These are phyloP conservation scores for Saccharomycopsis fodiens DNA, from an alignment of 805 yeast genomes.

Conservation along the genomic window DNA sequence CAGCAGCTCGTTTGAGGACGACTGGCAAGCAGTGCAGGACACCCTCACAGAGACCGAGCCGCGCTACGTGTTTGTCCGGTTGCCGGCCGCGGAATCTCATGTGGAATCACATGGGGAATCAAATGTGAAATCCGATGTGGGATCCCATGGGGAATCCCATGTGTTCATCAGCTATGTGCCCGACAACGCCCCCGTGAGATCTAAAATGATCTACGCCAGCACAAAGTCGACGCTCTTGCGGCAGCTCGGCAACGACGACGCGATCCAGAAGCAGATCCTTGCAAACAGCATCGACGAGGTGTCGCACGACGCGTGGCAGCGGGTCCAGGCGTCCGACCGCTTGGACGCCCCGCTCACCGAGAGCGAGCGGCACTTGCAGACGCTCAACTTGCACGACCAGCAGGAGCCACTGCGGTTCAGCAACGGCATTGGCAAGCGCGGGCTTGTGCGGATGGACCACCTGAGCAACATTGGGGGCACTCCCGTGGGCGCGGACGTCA, in stretches of 20 bases:
- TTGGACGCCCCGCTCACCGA: conserved; percentile 44
- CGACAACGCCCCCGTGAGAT: conserved; percentile 70
- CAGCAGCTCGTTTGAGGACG: conserved; percentile 27
- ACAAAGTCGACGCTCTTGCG: conserved; percentile 70
- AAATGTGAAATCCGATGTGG: conserved; percentile 27
- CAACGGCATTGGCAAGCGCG: conserved; percentile 19
- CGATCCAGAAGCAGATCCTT: conserved; percentile 27
- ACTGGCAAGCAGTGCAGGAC: conserved; percentile 30
- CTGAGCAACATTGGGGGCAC: conserved; percentile 14
- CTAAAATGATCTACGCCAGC: conserved; percentile 92
- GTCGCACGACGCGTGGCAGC: conserved; percentile 39
- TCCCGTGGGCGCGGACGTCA: conserved; percentile 26
- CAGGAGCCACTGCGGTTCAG: conserved; percentile 25
- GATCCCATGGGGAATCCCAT: conserved; percentile 24
- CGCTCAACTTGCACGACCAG: conserved; percentile 38
- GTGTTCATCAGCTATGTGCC: conserved; percentile 80
- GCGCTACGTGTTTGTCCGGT: conserved; percentile 41
- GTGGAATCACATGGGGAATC: conserved; percentile 26
- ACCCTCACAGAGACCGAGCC: conserved; percentile 32
- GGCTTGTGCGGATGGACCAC: conserved; percentile 22
- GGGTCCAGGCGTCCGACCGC: conserved; percentile 30
- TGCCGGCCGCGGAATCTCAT: no score
- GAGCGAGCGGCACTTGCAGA: conserved; percentile 46
- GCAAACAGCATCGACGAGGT: conserved; percentile 54
- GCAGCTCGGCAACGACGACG: conserved; percentile 56